Evolutionary conservation across 148 eudicot genomes (phyloP), one percentile per base, ranked within the genome.

Genomic region (Agrostemma githago): DNA sequence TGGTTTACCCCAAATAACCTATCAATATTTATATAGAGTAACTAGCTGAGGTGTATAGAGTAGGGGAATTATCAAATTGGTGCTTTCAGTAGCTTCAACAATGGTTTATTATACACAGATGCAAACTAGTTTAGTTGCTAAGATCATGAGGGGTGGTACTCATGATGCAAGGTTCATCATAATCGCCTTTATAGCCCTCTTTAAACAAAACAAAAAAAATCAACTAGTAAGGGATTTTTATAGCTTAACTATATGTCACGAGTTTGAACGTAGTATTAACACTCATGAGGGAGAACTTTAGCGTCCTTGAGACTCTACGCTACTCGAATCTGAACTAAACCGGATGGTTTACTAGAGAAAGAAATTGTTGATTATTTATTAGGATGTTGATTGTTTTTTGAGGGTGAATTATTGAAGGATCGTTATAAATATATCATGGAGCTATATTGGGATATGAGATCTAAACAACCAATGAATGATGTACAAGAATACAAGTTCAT

Each of bases 391-490:
- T 56, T 72, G 75, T 41, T 72, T 72, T 59, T 15, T 56, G 59
- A 77, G 54, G 54, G 53, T 72, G 67, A 72, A 72, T 78, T 78
- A 78, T 66, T 72, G 17, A 44, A 43, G 40, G 40, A 53, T 62
- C 66, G 34, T 34, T 8, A 12, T 12, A 54, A 44, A 41, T 9
- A 54, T 11, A 56, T 60, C 15, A 10, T 34, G 26, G 65, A 62
- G 72, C 61, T 66, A 76, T n/a, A 66, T 57, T 38, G 15, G 77
- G 79, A 44, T 75, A 70, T 66, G 79, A 79, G 48, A 80, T 80
- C 82, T 39, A 19, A 75, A 37, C 72, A 43, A 70, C 67, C 68
- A 71, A 70, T 80, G 73, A 64, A 64, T 58, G 71, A 65, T 71
- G 62, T 72, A 58, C 61, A 76, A 57, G 44, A 20, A 46, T 72